Conservation (phyloP, 495 filamentous ascomycete genomes). For the Apodospora peruviana region DNA sequence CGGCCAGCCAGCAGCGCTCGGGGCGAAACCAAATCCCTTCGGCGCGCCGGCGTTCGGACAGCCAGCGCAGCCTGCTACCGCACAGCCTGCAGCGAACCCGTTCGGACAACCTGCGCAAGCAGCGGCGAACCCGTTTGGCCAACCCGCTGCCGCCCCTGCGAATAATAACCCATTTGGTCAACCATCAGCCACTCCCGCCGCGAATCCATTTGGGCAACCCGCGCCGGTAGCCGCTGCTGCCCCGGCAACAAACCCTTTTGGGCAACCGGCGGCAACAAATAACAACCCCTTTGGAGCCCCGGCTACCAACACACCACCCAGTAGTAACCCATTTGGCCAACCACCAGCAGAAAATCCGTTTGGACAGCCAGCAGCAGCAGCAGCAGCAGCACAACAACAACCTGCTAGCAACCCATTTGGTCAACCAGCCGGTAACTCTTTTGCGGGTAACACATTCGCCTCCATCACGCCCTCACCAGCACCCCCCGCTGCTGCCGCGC, state of each 20-base stretch:
- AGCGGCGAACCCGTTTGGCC: constrained; percentile 8
- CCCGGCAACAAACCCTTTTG: constrained; percentile 26
- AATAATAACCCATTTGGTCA: constrained; percentile 17
- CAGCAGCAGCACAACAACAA: no score
- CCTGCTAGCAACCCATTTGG: constrained; percentile 15
- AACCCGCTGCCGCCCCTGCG: neutral
- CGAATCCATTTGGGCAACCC: neutral
- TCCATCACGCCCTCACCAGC: neutral
- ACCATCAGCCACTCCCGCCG: constrained; percentile 10
- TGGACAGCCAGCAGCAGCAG: constrained; percentile 4
- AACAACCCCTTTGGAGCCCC: constrained; percentile 1
- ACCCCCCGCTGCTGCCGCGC: constrained; percentile 7
- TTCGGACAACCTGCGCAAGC: constrained; percentile 6
- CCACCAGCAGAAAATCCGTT: no score
- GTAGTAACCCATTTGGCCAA: no score
- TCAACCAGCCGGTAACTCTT: no score
- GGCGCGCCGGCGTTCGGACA: constrained; percentile 19
- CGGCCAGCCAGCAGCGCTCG: constrained; percentile 21
- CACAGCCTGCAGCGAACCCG: neutral
- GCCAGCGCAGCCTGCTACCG: constrained; percentile 4
- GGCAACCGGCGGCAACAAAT: constrained; percentile 18
- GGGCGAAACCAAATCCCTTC: constrained; percentile 22
- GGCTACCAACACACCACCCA: no score
- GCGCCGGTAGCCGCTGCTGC: no score
- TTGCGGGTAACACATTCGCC: constrained; percentile 6